These are phyloP conservation scores for Pilobolus umbonatus DNA, from an alignment of 192 early-diverging fungal genomes.

Conservation along the genomic window DNA sequence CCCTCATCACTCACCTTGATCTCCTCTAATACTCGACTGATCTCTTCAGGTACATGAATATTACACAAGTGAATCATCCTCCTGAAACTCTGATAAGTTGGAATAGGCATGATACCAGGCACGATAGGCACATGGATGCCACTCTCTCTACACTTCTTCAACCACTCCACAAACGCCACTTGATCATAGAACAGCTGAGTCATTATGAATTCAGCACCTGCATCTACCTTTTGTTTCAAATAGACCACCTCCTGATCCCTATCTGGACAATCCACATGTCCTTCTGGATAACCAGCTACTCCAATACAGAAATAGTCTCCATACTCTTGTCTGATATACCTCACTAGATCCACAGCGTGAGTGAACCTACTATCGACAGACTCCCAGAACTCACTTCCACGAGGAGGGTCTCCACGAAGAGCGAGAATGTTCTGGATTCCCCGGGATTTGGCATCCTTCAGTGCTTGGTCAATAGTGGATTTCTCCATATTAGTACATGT, in stretches of 20 bases:
- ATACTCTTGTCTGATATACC: slow-evolving; percentile 70
- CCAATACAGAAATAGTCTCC: slow-evolving; percentile 87
- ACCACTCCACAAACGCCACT: slow-evolving; percentile 69
- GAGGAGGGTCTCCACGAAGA: slow-evolving; percentile 78
- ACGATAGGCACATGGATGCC: slow-evolving; percentile 62
- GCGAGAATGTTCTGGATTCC: slow-evolving; percentile 87
- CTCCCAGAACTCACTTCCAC: slow-evolving; percentile 74
- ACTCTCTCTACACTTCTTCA: slow-evolving; percentile 51
- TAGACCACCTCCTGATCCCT: slow-evolving; percentile 48
- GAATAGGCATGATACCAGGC: slow-evolving; percentile 89
- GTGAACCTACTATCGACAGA: slow-evolving; percentile 67
- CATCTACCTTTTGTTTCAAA: slow-evolving; percentile 72
- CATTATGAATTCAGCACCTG: slow-evolving; percentile 79
- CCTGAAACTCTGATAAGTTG: slow-evolving; percentile 73
- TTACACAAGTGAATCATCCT: slow-evolving; percentile 75
- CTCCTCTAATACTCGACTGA: slow-evolving; percentile 60
- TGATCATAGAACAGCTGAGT: slow-evolving; percentile 84
- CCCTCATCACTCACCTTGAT: slow-evolving; percentile 54
- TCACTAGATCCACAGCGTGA: slow-evolving; percentile 75
- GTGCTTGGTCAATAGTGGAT: slow-evolving; percentile 69
- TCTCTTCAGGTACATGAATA: slow-evolving; percentile 57
- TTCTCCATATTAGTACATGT: slow-evolving; percentile 89
- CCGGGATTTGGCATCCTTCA: slow-evolving; percentile 47
- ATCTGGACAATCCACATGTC: slow-evolving; percentile 63
- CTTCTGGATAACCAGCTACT: slow-evolving; percentile 85